Conservation (phyloP, 2,329 filamentous ascomycete genomes). For the Paraphaeosphaeria sporulosa region DNA sequence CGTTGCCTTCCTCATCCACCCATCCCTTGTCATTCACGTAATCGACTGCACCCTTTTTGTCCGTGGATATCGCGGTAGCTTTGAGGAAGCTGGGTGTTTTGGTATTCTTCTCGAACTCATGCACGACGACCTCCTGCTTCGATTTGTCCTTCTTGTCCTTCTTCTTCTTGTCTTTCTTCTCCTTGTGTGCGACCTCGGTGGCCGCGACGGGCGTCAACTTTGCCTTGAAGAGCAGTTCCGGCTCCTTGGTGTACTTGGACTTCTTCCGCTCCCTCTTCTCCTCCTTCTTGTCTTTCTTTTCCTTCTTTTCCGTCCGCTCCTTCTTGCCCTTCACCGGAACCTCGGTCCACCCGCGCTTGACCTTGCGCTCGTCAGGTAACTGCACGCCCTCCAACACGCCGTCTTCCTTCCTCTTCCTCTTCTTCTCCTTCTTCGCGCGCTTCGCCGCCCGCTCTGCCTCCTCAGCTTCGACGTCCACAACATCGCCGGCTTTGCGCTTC, state of each 20-base stretch:
- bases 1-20: constrained; percentile 79
- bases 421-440: constrained; percentile 55
- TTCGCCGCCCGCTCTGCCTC: constrained; percentile 59
- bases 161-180: constrained; percentile 61
- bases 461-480: constrained; percentile 46
- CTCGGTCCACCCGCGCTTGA: constrained; percentile 91
- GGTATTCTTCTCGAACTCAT: constrained; percentile 87
- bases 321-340: constrained; percentile 57
- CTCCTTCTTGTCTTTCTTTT: constrained; percentile 63
- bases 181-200: constrained; percentile 44
- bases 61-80: constrained; percentile 55
- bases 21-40: constrained; percentile 89
- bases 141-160: constrained; percentile 62
- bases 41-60: constrained; percentile 61
- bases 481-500: constrained; percentile 55
- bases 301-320: constrained; percentile 58
- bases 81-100: constrained; percentile 86
- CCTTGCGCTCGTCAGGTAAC: constrained; percentile 75
- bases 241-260: constrained; percentile 81
- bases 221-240: constrained; percentile 86
- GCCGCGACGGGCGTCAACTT: constrained; percentile 64
- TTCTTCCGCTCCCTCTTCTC: constrained; percentile 66
- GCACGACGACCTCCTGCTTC: constrained; percentile 70
- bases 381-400: constrained; percentile 72
- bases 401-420: constrained; percentile 55